Base-by-base conservation (phyloP, 164 flowering plant genomes). In the Annona cherimola region DNA sequence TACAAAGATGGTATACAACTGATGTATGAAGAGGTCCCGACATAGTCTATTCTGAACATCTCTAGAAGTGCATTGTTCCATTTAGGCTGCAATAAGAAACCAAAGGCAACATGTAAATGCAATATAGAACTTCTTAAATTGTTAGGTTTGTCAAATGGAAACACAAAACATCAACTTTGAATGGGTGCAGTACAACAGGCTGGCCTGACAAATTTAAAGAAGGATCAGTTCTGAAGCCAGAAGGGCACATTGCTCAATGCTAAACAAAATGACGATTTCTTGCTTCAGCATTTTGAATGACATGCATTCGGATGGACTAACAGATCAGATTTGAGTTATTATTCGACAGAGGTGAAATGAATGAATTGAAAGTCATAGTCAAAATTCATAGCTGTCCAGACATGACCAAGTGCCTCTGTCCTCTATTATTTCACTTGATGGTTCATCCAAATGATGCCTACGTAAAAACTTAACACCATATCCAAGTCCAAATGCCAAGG, bases 21-120 rank as follows among this genome's bases (percentile, higher is more conserved):
- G 81, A 93, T 83, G 80, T 91, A 91, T 4, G 98, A 94, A 6
- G 90, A 75, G 0, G 72, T 75, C n/a, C 97, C 98, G 1, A 86
- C 76, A 68, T 93, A 93, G 76, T 91, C 94, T 4, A 91, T 90
- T 81, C 90, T 84, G 85, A 91, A 93, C 91, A 83, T 83, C 83
- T 88, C 90, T 54, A 93, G 85, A 42, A 93, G 87, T 40, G 91
- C 98, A 83, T 88, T 74, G 73, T 93, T 93, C 93, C 93, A 89
- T 77, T 83, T 93, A 2, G 97, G 95, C 98, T 91, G 83, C 69
- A 76, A 44, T 61, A 39, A 70, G 41, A 5, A 16, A 40, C 40
- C 9, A 12, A 64, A 61, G 35, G 18, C 16, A 61, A 39, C 64
- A 6, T 35, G 16, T 64, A 64, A 64, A 26, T 64, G 44, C 3